phyloP scores from a whole-genome alignment of 768 basidiomycete species.

The Mycena crocata region DNA sequence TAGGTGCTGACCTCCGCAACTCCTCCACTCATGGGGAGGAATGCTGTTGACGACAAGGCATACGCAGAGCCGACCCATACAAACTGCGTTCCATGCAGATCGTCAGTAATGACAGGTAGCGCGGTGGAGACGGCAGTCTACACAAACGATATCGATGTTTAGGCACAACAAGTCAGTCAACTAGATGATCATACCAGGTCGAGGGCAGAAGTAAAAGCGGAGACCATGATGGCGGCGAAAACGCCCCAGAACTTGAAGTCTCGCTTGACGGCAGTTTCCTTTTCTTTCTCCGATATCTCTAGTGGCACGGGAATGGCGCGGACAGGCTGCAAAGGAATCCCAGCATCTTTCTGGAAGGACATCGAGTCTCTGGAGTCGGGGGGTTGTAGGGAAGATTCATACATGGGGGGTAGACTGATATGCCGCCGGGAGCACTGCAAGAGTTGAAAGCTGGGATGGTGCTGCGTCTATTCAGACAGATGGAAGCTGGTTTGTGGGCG shows the following conservation, averaged over 20 bases:
- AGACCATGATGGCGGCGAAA: conserved; percentile 9
- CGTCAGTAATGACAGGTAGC: conserved; percentile 43
- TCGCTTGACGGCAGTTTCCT: neutral
- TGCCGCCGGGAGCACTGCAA: no score
- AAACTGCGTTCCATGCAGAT: conserved; percentile 41
- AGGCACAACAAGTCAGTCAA: no score
- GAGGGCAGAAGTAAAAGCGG: conserved; percentile 3
- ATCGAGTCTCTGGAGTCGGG: neutral
- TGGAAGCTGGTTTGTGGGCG: no score
- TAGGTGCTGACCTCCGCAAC: conserved; percentile 42
- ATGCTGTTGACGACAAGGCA: conserved; percentile 42
- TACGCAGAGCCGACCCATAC: conserved; percentile 43
- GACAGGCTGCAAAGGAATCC: neutral
- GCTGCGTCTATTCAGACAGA: no score
- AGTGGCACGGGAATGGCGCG: neutral
- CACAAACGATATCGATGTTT: no score
- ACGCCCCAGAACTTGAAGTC: conserved; percentile 12
- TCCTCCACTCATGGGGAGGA: conserved; percentile 46
- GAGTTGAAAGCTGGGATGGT: no score
- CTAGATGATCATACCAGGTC: conserved; percentile 2
- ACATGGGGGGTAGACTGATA: neutral
- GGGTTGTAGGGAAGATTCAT: neutral
- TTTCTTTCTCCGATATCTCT: neutral
- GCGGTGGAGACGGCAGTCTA: conserved; percentile 45
- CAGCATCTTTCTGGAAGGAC: neutral